phyloP scores from a whole-genome alignment of 176 grass and related monocot genomes.

The Dactylis glomerata region DNA sequence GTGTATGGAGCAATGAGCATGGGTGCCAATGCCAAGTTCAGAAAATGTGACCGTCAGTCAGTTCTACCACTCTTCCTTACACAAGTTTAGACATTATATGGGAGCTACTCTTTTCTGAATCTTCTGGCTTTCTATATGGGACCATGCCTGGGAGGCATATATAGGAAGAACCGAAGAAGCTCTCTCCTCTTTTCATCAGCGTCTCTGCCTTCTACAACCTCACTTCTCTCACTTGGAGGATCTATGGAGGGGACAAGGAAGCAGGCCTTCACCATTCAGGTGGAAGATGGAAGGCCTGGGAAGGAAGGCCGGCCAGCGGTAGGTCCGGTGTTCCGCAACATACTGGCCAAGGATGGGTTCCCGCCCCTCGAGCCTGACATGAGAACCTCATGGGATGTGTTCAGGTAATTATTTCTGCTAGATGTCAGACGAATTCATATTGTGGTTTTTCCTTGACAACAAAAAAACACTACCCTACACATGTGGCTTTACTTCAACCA shows the following conservation, averaged over 20 bases:
- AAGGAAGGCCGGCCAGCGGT: conserved; percentile 62
- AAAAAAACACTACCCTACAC: not conserved
- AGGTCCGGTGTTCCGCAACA: conserved; percentile 67
- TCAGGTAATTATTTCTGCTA: conserved; percentile 50
- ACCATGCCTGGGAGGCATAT: no score
- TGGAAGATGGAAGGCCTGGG: conserved; percentile 57
- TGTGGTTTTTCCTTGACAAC: not conserved
- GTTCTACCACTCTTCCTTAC: no score
- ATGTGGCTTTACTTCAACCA: not conserved
- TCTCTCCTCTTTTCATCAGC: no score
- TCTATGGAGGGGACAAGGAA: conserved; percentile 28
- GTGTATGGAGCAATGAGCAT: no score
- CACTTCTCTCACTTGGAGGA: conserved; percentile 15
- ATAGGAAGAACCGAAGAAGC: no score
- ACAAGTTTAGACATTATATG: no score
- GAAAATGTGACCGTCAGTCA: no score
- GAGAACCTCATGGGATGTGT: conserved; percentile 91
- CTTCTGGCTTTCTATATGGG: no score
- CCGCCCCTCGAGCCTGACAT: conserved; percentile 51
- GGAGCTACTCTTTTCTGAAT: no score
- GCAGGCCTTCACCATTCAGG: conserved; percentile 54
- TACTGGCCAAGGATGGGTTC: conserved; percentile 72
- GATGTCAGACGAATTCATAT: not conserved
- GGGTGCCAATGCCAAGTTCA: no score
- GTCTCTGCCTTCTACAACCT: no score